Conservation (phyloP, 2,329 filamentous ascomycete genomes). For the Xylaria sp. region DNA sequence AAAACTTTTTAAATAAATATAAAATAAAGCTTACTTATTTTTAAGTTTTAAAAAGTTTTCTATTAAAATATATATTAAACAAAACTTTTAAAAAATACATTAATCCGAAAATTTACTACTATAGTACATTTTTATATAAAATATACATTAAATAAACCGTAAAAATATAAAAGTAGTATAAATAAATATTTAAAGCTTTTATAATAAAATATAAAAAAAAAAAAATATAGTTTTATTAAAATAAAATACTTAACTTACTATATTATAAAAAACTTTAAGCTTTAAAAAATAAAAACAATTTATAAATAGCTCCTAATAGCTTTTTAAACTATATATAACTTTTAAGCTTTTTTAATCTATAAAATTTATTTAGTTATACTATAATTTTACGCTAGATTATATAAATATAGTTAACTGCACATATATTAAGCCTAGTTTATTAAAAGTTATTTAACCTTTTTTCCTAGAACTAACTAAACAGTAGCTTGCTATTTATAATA, state of each 20-base stretch:
- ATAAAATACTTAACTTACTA: too few species aligned
- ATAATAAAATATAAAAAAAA: not conserved
- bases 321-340: too few species aligned
- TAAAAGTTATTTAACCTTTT: not conserved
- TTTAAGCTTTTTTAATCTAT: too few species aligned
- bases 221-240: too few species aligned
- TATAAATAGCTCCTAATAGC: too few species aligned
- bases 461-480: not conserved
- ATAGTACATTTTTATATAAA: too few species aligned
- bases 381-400: not conserved
- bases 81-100: too few species aligned
- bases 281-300: too few species aligned
- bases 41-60: too few species aligned
- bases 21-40: not conserved
- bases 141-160: too few species aligned
- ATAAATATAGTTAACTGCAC: not conserved
- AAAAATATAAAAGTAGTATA: not conserved
- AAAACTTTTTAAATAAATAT: not conserved
- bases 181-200: not conserved
- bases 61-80: not conserved
- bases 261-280: too few species aligned
- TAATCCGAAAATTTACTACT: too few species aligned
- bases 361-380: not conserved
- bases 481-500: not conserved
- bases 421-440: not conserved